Conservation (phyloP, 1,284 basidiomycete species). For the Singerocomus inundabilis region DNA sequence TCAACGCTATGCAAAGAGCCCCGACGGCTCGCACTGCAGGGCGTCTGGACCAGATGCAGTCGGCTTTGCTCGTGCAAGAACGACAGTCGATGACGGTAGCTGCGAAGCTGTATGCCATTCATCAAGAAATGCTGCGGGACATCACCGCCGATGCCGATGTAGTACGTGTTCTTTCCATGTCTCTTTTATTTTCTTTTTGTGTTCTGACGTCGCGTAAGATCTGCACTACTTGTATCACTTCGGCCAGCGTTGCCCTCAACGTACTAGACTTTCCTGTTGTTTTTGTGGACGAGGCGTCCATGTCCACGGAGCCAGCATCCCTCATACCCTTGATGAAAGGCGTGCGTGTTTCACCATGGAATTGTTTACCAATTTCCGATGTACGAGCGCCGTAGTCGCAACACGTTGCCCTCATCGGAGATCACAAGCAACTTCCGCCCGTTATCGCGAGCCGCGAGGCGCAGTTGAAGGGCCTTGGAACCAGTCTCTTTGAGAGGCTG, state of each 20-base stretch:
- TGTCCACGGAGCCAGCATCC: conserved; percentile 91
- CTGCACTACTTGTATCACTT: conserved; percentile 81
- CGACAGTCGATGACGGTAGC: conserved; percentile 37
- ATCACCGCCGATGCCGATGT: conserved; percentile 71
- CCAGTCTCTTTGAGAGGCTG: conserved; percentile 87
- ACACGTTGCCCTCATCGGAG: conserved; percentile 88
- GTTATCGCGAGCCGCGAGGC: conserved; percentile 78
- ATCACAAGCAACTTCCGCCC: conserved; percentile 96
- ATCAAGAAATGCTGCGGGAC: conserved; percentile 57
- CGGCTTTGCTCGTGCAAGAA: conserved; percentile 37
- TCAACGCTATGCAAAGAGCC: conserved; percentile 24
- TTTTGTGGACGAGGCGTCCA: conserved; percentile 92
- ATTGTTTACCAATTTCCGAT: conserved; percentile 12
- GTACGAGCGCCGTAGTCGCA: conserved; percentile 49
- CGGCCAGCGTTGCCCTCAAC: conserved; percentile 57
- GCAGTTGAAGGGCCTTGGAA: conserved; percentile 66
- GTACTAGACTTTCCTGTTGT: conserved; percentile 89
- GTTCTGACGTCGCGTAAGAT: conserved; percentile 46
- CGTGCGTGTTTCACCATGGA: conserved; percentile 44
- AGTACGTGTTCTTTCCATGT: conserved; percentile 43
- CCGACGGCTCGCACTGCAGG: conserved; percentile 21
- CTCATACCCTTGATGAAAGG: conserved; percentile 89
- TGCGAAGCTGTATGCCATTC: conserved; percentile 45
- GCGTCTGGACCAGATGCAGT: conserved; percentile 42
- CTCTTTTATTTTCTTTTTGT: conserved; percentile 1